Base-by-base conservation (phyloP, 176 grass and related monocot genomes). In the Zoysia japonica region DNA sequence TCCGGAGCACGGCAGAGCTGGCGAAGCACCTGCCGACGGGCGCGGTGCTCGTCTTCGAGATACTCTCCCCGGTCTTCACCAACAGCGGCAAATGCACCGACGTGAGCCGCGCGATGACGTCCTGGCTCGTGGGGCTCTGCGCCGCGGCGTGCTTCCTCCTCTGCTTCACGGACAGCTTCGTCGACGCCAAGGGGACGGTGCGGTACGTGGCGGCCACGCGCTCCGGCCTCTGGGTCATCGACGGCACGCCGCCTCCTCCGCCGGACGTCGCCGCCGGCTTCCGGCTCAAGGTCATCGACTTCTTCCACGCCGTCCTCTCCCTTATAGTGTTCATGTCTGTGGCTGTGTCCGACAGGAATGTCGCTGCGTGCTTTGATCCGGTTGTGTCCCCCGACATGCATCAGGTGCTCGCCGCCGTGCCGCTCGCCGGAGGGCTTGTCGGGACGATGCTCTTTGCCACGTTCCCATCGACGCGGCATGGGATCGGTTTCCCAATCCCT, bases 131-230 rank as follows among this genome's bases (percentile, higher is more conserved):
- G 66, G 87, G n/a, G 5, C 73, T 89, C 72, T 85, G 83, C 65
- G 82, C 76, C 16, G 72, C 49, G 1, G 83, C 78, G 6, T 89
- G 87, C 73, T 85, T 85, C 67, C 4, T 82, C 36, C 78, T 89
- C 78, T 72, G 83, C 83, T 82, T 89, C 83, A 89, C 76, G 0
- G 87, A 89, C 67, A 89, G 83, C 73, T 85, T 85, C 51, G n/a
- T 5, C 7, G 87, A 85, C 40, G 67, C n/a, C 16, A 67, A 56
- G n/a, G 82, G 82, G 0, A 68, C 15, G 2, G 51, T 82, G 67
- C 57, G 82, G 14, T 89, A 89, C 48, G 87, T 70, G 17, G 35
- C 85, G 15, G 83, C 78, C 5, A 89, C 87, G 9, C 65, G 53
- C 50, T 3, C 42, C 11, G 82, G 87, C 28, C 5, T 82, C 0